phyloP scores from a whole-genome alignment of 192 early-diverging fungal species.

The Coemansia sp. region DNA sequence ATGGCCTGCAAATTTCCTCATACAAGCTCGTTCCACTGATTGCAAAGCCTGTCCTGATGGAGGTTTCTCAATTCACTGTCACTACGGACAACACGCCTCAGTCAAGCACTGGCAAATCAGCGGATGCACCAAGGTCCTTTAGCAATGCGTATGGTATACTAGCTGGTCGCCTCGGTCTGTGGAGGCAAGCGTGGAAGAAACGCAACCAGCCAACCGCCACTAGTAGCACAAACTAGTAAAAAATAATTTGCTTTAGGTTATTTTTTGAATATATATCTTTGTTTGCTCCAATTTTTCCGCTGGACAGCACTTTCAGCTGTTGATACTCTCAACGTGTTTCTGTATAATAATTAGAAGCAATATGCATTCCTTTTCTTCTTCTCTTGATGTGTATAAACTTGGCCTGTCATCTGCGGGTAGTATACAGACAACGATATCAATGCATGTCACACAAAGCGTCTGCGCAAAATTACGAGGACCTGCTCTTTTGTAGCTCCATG shows the following conservation, averaged over 20 bases:
- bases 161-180: neutral
- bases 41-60: neutral
- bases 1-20: neutral
- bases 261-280: neutral
- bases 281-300: no score
- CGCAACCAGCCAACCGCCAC: neutral
- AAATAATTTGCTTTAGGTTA: neutral
- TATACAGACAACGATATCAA: neutral
- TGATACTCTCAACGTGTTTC: no score
- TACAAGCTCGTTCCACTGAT: neutral
- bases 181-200: conserved; percentile 1
- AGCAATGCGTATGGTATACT: neutral
- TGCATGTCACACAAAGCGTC: neutral
- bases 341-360: no score
- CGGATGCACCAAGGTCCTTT: neutral
- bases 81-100: neutral
- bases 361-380: no score
- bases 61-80: neutral
- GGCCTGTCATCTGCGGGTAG: neutral
- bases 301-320: no score
- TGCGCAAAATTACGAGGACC: neutral
- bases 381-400: neutral
- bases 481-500: neutral
- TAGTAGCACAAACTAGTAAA: neutral
- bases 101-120: neutral